These are phyloP conservation scores for Termitomyces sp. DNA, from an alignment of 768 basidiomycete genomes.

Conservation along the genomic window DNA sequence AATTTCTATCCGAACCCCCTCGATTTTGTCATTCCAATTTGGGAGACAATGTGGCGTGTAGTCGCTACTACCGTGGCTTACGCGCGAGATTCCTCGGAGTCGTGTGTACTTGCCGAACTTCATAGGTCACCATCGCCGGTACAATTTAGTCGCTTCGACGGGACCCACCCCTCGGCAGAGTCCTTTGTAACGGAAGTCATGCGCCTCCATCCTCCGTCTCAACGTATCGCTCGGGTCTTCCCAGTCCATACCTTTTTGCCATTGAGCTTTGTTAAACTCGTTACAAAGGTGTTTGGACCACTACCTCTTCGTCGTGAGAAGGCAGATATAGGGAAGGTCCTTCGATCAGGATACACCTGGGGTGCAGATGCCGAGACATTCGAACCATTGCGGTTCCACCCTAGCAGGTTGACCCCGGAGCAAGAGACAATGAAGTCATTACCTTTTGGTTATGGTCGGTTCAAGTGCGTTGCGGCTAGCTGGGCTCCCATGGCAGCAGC, in stretches of 20 bases:
- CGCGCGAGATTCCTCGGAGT: slow-evolving; percentile 24
- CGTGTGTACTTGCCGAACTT: slow-evolving; percentile 30
- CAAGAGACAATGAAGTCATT: slow-evolving; percentile 18
- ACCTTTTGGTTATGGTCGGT: slow-evolving; percentile 44
- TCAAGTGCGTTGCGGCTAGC: slow-evolving; percentile 40
- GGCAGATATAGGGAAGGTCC: slow-evolving; percentile 30
- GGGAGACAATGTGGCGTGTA: slow-evolving; percentile 61
- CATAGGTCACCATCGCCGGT: slow-evolving; percentile 21
- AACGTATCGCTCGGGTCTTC: slow-evolving; percentile 32
- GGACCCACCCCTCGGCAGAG: slow-evolving; percentile 23
- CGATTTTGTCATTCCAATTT: slow-evolving; percentile 50
- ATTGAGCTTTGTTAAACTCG: background rate
- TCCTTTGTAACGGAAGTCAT: slow-evolving; percentile 38
- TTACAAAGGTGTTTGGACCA: background rate
- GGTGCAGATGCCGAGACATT: slow-evolving; percentile 30
- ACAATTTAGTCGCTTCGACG: slow-evolving; percentile 21
- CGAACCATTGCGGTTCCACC: slow-evolving; percentile 34
- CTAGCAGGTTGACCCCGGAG: slow-evolving; percentile 12
- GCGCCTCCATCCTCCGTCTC: slow-evolving; percentile 47
- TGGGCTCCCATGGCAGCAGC: slow-evolving; percentile 52
- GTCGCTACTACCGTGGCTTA: slow-evolving; percentile 40
- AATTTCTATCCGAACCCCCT: slow-evolving; percentile 33
- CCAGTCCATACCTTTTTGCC: background rate
- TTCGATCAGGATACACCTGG: slow-evolving; percentile 31
- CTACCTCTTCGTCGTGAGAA: slow-evolving; percentile 19